Percentiles rank a stretch among this genome's conserved stretches.
Evolutionary conservation across 2,329 filamentous ascomycete genomes (phyloP).

Genomic region (Stachybotrys echinatus): DNA sequence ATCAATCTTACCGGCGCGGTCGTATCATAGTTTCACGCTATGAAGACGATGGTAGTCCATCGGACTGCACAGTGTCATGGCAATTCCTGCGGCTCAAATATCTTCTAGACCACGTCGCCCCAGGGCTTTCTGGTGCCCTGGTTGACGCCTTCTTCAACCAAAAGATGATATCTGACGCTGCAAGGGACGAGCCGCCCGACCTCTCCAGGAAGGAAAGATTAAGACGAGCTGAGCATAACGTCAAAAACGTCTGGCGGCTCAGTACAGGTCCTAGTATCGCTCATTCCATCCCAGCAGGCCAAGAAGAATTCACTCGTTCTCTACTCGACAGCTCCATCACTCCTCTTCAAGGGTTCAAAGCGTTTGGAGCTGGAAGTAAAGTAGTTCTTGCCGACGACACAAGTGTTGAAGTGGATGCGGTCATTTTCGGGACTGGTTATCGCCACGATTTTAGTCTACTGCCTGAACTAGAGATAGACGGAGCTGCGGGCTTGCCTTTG

Average conservation of each 20-base stretch:
- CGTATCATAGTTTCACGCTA: neutral
- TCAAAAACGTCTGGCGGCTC: neutral
- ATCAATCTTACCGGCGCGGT: neutral
- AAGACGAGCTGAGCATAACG: neutral
- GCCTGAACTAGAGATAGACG: neutral
- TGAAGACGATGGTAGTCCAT: neutral
- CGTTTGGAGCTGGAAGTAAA: neutral
- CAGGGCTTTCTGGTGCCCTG: neutral
- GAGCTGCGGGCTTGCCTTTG: neutral
- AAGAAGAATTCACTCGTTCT: neutral
- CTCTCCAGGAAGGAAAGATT: neutral
- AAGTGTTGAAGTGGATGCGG: neutral
- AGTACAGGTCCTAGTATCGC: neutral
- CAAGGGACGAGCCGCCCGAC: neutral
- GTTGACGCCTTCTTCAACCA: conserved; percentile 1
- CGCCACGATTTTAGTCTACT: neutral
- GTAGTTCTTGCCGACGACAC: neutral
- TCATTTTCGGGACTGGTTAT: neutral
- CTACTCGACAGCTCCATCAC: neutral
- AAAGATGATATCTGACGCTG: neutral
- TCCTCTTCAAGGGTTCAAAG: neutral
- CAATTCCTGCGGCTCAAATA: neutral
- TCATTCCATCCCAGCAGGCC: neutral
- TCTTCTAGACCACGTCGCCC: neutral
- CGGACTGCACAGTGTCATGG: neutral